A percentile compares a stretch with the other conserved stretches of the same genome.
Evolutionary conservation across 352 stramenopile genomes (phyloP).

Genomic region (Phytophthora pluvialis): DNA sequence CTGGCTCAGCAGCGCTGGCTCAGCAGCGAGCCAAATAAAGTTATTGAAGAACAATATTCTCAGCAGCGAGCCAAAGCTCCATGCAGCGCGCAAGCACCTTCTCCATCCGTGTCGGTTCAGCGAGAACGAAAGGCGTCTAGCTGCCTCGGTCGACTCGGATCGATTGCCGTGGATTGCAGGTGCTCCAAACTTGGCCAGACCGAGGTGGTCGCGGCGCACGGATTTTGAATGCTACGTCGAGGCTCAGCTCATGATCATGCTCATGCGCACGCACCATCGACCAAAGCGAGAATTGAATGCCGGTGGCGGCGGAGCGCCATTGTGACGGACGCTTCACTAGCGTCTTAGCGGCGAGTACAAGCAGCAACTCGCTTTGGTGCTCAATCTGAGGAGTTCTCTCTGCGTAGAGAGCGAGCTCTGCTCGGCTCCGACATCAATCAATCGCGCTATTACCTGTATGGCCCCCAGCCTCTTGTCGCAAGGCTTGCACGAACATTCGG

Average conservation of each 20-base stretch:
- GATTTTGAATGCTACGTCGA: not conserved
- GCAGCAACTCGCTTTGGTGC: not conserved
- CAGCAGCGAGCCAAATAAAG: too few relatives aligned
- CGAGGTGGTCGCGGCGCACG: too few relatives aligned
- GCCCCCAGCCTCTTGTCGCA: too few relatives aligned
- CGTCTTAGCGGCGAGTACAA: not conserved
- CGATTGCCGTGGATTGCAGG: not conserved
- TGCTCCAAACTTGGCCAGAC: not conserved
- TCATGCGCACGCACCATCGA: not conserved
- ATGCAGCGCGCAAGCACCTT: conserved; percentile 1
- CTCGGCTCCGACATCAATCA: too few relatives aligned
- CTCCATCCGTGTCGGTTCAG: conserved; percentile 1
- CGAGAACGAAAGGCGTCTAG: not conserved
- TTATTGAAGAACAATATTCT: too few relatives aligned
- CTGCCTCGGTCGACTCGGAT: not conserved
- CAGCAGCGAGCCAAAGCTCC: not conserved
- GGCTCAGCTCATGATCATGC: not conserved
- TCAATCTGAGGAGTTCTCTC: conserved; percentile 6
- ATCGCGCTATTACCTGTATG: too few relatives aligned
- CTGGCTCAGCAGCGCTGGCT: not conserved
- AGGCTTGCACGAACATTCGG: conserved; percentile 8
- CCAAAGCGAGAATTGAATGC: not conserved
- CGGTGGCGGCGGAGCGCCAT: not conserved
- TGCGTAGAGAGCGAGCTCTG: too few relatives aligned
- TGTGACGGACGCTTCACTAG: not conserved